Conservation (phyloP, 1,284 basidiomycete species). For the Leccinum solheimii region DNA sequence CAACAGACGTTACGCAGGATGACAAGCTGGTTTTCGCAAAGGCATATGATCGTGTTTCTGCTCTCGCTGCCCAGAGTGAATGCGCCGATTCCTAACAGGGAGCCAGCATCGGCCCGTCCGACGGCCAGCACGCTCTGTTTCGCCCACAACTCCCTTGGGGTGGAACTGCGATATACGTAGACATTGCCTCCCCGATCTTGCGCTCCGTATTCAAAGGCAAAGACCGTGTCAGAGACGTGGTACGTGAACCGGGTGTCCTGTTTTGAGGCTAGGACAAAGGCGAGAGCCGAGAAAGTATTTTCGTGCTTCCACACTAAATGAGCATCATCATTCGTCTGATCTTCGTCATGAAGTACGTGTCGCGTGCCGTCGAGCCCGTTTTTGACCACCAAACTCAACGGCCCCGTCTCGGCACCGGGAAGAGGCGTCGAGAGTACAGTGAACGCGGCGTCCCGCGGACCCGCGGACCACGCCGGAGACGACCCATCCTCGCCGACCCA, state of each 20-base stretch:
- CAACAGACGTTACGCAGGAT: conserved; percentile 53
- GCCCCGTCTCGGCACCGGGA: conserved; percentile 43
- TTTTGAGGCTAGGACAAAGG: conserved; percentile 95
- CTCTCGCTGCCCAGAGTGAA: conserved; percentile 36
- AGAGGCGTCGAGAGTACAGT: conserved; percentile 63
- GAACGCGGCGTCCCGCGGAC: conserved; percentile 43
- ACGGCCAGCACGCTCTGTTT: conserved; percentile 80
- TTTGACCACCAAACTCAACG: conserved; percentile 66
- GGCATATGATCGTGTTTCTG: conserved; percentile 55
- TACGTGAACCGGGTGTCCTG: conserved; percentile 82
- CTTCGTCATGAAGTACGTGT: conserved; percentile 49
- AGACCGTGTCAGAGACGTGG: conserved; percentile 58
- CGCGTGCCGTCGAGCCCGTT: conserved; percentile 82
- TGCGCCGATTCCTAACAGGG: conserved; percentile 75
- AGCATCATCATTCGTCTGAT: conserved; percentile 5
- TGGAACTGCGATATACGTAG: conserved; percentile 74
- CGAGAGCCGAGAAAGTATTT: conserved; percentile 83
- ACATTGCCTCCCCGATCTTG: conserved; percentile 71
- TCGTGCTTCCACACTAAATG: conserved; percentile 69
- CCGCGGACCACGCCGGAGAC: conserved; percentile 40
- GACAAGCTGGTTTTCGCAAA: conserved; percentile 79
- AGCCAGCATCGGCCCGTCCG: conserved; percentile 65
- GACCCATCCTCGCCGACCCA: conserved; percentile 61
- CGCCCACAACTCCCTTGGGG: conserved; percentile 54
- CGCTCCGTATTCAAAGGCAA: conserved; percentile 81